Percentiles rank a stretch among this genome's conserved stretches.
phyloP scores from a whole-genome alignment of 331 rosid genomes.

The Telfairia occidentalis region DNA sequence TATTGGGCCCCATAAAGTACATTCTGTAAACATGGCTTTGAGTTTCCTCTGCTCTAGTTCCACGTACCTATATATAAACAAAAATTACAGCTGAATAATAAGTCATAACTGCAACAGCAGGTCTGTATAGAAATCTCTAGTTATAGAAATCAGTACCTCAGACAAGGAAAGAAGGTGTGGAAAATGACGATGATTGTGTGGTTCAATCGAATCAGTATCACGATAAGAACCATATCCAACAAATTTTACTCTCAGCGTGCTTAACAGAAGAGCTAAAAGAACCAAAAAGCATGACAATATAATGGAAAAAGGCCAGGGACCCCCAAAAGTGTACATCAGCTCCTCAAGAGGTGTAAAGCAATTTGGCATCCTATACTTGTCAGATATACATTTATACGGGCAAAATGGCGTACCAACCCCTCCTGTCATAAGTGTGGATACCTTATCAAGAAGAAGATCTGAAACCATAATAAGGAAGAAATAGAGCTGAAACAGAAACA shows the following conservation, averaged over 20 bases:
- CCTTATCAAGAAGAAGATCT: constrained; percentile 5
- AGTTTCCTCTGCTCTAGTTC: constrained; percentile 40
- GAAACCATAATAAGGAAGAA: constrained; percentile 9
- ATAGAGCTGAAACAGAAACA: constrained; percentile 16
- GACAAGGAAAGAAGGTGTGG: constrained; percentile 92
- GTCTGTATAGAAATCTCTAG: not conserved
- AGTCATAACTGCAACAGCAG: not conserved
- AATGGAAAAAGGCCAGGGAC: constrained; percentile 76
- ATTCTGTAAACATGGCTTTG: constrained; percentile 21
- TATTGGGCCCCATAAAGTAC: constrained; percentile 22
- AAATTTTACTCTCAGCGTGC: constrained; percentile 63
- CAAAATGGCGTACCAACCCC: constrained; percentile 60
- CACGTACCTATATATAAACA: constrained; percentile 56
- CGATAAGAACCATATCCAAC: constrained; percentile 62
- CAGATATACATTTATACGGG: constrained; percentile 81
- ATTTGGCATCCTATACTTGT: constrained; percentile 89
- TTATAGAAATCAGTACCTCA: constrained; percentile 38
- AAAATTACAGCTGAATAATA: not conserved
- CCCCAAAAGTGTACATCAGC: constrained; percentile 87
- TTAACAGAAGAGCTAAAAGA: constrained; percentile 58
- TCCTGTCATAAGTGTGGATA: constrained; percentile 35
- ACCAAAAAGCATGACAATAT: constrained; percentile 60
- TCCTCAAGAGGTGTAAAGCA: constrained; percentile 95
- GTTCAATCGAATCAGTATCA: constrained; percentile 59
- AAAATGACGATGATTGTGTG: constrained; percentile 50